phyloP scores from a whole-genome alignment of 108 stramenopile species.

The Cyclotella atomus region DNA sequence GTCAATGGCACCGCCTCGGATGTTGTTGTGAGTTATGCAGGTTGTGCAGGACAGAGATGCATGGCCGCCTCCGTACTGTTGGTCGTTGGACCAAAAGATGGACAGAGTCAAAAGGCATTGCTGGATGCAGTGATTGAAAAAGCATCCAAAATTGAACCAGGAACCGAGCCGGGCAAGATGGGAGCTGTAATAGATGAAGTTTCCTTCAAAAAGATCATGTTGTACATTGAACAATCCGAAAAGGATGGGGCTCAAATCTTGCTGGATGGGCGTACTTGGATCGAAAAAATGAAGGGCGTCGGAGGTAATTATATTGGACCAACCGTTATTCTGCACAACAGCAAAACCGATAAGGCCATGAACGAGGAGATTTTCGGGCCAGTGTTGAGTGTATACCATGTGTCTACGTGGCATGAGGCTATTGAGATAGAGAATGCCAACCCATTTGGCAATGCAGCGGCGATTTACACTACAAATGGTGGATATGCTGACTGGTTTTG shows the following conservation, averaged over 20 bases:
- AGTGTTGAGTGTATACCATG: conserved; percentile 79
- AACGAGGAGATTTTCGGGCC: conserved; percentile 96
- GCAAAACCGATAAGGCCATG: conserved; percentile 72
- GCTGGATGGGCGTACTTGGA: conserved; percentile 92
- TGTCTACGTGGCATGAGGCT: conserved; percentile 88
- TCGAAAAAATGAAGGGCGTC: conserved; percentile 31
- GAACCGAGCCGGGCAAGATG: conserved; percentile 83
- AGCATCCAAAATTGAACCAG: conserved; percentile 75
- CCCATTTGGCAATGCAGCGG: conserved; percentile 96
- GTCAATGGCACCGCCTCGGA: conserved; percentile 83
- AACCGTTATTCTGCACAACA: conserved; percentile 85
- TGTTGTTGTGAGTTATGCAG: conserved; percentile 91
- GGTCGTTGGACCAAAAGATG: conserved; percentile 66
- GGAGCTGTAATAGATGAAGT: conserved; percentile 91
- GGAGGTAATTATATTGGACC: conserved; percentile 90
- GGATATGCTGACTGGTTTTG: conserved; percentile 94
- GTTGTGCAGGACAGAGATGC: conserved; percentile 92
- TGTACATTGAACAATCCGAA: conserved; percentile 85
- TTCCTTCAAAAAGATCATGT: conserved; percentile 78
- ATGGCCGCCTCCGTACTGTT: conserved; percentile 96
- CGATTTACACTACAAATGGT: conserved; percentile 91
- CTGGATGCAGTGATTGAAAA: conserved; percentile 70
- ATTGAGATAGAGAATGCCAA: conserved; percentile 93
- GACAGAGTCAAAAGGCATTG: conserved; percentile 50
- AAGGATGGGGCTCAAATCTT: conserved; percentile 80